Evolutionary conservation across 2,329 filamentous ascomycete genomes (phyloP), one percentile per base, ranked within the genome.

Genomic region (Xylaria sp.): DNA sequence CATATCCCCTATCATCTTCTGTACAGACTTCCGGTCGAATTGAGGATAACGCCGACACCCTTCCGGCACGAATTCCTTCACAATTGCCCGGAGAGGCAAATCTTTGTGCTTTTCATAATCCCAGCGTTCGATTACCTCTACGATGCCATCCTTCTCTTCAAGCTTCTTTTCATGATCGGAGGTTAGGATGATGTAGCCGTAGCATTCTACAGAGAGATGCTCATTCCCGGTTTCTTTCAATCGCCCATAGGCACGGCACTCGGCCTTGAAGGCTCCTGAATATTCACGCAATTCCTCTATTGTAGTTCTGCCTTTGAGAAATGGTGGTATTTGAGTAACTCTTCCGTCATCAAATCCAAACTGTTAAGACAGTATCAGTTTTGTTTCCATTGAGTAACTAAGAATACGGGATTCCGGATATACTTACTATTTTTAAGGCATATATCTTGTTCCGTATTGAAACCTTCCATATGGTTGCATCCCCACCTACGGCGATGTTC

Each of bases 241-340:
- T 2, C 41, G 41, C n/a, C 41, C 41, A 26, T 44, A 44, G 5
- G 41, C 41, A 24, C 41, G 41, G 21, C 41, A 44, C n/a, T 44
- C 41, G 41, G 41, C n/a, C 6, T 9, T 26, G 19, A 44, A 44
- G 3, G 41, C 19, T 13, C 24, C 41, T 8, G 17, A 13, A 44
- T 44, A 41, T 3, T 11, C 17, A 18, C 17, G 39, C 11, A 41
- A 11, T 9, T 41, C 4, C 19, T 41, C 39, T 17, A 18, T 19
- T 21, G 39, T 41, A 11, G 19, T 17, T 17, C 19, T 19, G 39
- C 17, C 17, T 9, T 16, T 2, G 5, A 41, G 17, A 41, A 19
- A 41, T 3, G 17, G 39, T 3, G 17, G 39, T 18, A 41, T 41
- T 4, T 17, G 21, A 19, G 8, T 17, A 4, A 19, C 9, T 11